phyloP scores from a whole-genome alignment of 108 stramenopile species.

The Craspedostauros australis region DNA sequence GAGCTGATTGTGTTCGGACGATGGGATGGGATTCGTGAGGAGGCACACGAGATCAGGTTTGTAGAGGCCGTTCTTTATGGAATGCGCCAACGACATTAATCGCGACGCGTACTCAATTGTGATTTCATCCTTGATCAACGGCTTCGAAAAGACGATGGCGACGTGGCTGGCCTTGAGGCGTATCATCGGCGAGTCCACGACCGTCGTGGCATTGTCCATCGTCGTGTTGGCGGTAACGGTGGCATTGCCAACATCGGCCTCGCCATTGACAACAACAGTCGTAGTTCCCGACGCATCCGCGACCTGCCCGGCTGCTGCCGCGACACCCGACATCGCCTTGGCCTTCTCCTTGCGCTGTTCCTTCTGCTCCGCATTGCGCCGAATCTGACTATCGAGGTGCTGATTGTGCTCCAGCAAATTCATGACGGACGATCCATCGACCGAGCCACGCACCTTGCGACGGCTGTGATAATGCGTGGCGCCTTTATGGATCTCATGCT shows the following conservation, averaged over 20 bases:
- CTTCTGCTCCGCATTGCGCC: too few relatives aligned
- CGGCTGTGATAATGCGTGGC: too few relatives aligned
- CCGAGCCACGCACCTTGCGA: too few relatives aligned
- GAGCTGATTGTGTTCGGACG: conserved; percentile 16
- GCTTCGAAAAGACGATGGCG: conserved; percentile 64
- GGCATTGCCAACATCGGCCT: conserved; percentile 1
- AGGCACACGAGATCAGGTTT: conserved; percentile 44
- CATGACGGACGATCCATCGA: too few relatives aligned
- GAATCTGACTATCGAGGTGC: too few relatives aligned
- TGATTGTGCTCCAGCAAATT: too few relatives aligned
- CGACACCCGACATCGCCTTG: not conserved
- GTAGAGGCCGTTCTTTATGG: conserved; percentile 50
- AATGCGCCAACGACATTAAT: conserved; percentile 43
- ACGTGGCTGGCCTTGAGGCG: conserved; percentile 13
- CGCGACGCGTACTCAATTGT: conserved; percentile 67
- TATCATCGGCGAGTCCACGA: not conserved
- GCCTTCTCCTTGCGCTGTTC: not conserved
- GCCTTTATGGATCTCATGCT: too few relatives aligned
- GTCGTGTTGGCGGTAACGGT: not conserved
- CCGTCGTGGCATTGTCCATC: not conserved
- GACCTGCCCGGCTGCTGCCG: too few relatives aligned
- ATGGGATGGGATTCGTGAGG: conserved; percentile 8
- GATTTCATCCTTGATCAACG: conserved; percentile 51
- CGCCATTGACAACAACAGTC: not conserved
- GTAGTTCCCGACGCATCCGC: too few relatives aligned